These are phyloP conservation scores for Fusarium sp. DNA, from an alignment of 2,329 filamentous ascomycete species.

Conservation along the genomic window DNA sequence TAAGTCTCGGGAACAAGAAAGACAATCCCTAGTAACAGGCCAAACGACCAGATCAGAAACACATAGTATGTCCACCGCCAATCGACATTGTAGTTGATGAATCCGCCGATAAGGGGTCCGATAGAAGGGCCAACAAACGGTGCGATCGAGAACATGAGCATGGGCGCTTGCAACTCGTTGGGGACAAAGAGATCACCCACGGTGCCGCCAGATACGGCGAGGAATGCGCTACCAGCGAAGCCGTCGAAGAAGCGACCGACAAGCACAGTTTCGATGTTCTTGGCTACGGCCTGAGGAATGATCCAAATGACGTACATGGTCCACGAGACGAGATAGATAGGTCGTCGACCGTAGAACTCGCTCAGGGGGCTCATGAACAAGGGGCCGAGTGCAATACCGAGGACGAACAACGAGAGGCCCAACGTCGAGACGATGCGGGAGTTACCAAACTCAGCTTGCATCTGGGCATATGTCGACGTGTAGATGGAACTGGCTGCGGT, in stretches of 20 bases:
- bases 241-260: constrained; percentile 83
- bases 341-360: constrained; percentile 85
- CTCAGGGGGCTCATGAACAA: constrained; percentile 73
- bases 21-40: constrained; percentile 71
- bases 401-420: constrained; percentile 84
- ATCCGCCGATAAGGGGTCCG: constrained; percentile 76
- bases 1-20: constrained; percentile 90
- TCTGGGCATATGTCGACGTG: constrained; percentile 82
- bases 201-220: constrained; percentile 84
- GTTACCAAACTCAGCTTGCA: constrained; percentile 79
- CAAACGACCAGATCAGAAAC: constrained; percentile 83
- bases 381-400: constrained; percentile 75
- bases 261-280: constrained; percentile 84
- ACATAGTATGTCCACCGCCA: constrained; percentile 92
- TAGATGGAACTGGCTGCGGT: constrained; percentile 92
- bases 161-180: constrained; percentile 78
- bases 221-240: constrained; percentile 74
- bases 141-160: constrained; percentile 81
- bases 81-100: constrained; percentile 79
- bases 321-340: constrained; percentile 83
- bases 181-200: constrained; percentile 82
- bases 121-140: constrained; percentile 73
- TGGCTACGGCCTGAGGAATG: constrained; percentile 83
- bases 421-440: constrained; percentile 80
- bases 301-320: constrained; percentile 81